phyloP scores from a whole-genome alignment of 345 rosid species.

The Lenwebbia sp. region DNA sequence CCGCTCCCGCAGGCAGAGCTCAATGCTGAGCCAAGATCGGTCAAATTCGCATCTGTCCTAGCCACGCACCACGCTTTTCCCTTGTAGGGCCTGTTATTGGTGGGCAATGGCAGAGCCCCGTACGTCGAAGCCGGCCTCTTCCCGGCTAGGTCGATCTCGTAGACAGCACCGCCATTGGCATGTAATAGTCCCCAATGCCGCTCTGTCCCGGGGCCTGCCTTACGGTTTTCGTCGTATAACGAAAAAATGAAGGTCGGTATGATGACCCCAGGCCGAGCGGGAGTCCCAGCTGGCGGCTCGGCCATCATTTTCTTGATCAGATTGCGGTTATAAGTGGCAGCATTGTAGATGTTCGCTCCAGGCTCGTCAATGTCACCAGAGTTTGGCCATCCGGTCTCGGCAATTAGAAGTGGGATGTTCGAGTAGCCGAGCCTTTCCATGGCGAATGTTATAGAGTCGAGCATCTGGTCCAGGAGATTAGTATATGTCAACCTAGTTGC shows the following conservation, averaged over 20 bases:
- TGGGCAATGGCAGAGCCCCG: slow-evolving; percentile 28
- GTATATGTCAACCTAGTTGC: slow-evolving; percentile 37
- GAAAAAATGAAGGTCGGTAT: slow-evolving; percentile 63
- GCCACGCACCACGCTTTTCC: slow-evolving; percentile 68
- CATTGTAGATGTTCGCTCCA: slow-evolving; percentile 59
- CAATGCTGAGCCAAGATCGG: slow-evolving; percentile 26
- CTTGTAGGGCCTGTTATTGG: slow-evolving; percentile 34
- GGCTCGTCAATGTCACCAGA: slow-evolving; percentile 54
- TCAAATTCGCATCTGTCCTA: slow-evolving; percentile 21
- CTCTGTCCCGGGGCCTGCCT: slow-evolving; percentile 64
- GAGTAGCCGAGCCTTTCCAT: slow-evolving; percentile 55
- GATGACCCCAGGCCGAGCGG: slow-evolving; percentile 45
- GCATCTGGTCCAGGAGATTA: slow-evolving; percentile 77
- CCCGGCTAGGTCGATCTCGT: slow-evolving; percentile 51
- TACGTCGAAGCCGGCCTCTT: slow-evolving; percentile 9
- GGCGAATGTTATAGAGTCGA: slow-evolving; percentile 50
- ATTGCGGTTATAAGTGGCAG: slow-evolving; percentile 71
- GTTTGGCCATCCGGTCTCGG: slow-evolving; percentile 90
- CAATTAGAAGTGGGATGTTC: slow-evolving; percentile 28
- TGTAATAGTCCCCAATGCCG: slow-evolving; percentile 67
- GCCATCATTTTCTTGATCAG: slow-evolving; percentile 37
- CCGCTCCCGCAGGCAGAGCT: slow-evolving; percentile 33
- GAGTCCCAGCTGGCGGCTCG: slow-evolving; percentile 48
- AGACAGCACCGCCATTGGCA: slow-evolving; percentile 31
- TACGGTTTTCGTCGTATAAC: slow-evolving; percentile 53